A percentile compares a stretch with the other conserved stretches of the same genome.
These are phyloP conservation scores for Delphinella strobiligena DNA, from an alignment of 2,329 filamentous ascomycete genomes.

Conservation along the genomic window DNA sequence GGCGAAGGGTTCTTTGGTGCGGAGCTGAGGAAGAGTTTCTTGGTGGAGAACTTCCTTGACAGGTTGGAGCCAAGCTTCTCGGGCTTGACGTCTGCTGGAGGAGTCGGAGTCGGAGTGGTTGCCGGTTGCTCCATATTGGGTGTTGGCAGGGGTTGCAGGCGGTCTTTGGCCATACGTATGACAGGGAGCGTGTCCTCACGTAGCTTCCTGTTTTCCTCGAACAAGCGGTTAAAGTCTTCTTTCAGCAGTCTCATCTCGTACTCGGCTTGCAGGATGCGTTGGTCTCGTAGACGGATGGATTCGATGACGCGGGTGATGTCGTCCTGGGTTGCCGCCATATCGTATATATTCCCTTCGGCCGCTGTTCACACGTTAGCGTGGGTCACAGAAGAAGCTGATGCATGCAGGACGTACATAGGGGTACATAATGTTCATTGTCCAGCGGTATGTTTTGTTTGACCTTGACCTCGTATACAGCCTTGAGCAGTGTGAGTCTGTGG, in stretches of 20 bases:
- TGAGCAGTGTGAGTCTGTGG: constrained; percentile 86
- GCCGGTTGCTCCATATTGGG: constrained; percentile 22
- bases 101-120: constrained; percentile 14
- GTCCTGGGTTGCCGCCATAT: constrained; percentile 78
- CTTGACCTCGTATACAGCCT: constrained; percentile 93
- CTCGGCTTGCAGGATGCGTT: constrained; percentile 75
- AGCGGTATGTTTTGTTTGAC: constrained; percentile 83
- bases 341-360: constrained; percentile 76
- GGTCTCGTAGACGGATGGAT: constrained; percentile 78
- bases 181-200: constrained; percentile 87
- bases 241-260: constrained; percentile 68
- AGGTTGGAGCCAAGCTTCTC: constrained; percentile 26
- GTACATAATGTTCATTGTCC: constrained; percentile 87
- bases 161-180: constrained; percentile 82
- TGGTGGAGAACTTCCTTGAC: constrained; percentile 41
- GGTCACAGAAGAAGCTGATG: too few species aligned
- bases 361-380: constrained; percentile 40
- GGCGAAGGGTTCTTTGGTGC: constrained; percentile 39
- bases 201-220: constrained; percentile 77
- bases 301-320: constrained; percentile 87
- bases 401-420: constrained; percentile 81
- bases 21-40: constrained; percentile 38
- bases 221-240: constrained; percentile 33
- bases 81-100: constrained; percentile 9
- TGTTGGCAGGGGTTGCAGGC: constrained; percentile 68